Evolutionary conservation across 139 green algal species (phyloP), one percentile per base, ranked within the genome.

Genomic region (Micromonas commoda): DNA sequence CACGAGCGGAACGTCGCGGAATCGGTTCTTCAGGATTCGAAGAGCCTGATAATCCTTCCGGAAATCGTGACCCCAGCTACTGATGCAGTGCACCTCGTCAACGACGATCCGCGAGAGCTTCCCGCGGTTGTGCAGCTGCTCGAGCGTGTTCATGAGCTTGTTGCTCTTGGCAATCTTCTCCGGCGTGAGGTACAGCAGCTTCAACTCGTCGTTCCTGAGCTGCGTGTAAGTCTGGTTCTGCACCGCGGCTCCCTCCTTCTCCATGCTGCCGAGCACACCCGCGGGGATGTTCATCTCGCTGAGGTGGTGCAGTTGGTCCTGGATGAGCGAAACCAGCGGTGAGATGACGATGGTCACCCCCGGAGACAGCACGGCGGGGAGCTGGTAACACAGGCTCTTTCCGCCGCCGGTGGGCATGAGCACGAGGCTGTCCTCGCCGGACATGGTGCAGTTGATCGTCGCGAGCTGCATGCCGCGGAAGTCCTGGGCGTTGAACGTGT

Each of bases 381-480:
- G 83, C 72, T 86, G 82, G 64, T 86, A 88, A 68, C 92, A 97
- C 33, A 97, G 83, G 64, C 83, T 91, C 82, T 97, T 95, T 63
- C 89, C 91, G n/a, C 92, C 92, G 1, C 93, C 92, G 0, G 93
- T 97, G 21, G 94, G 92, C 93, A 98, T 97, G 24, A 98, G 85
- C 70, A 97, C 91, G 70, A 98, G 94, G 37, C 80, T 76, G 81
- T 97, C 89, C 66, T 86, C 60, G 0, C 87, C 87, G n/a, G 79
- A 52, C 45, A 96, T 34, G 0, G 90, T 88, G 2, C 89, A 82
- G 60, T 90, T 76, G 5, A 96, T 51, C 37, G 65, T 78, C 88
- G 86, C 77, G 89, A 92, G 77, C 73, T 82, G 64, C 19, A 33
- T 64, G 86, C 64, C 34, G 28, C 84, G 75, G 57, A 85, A 86